Evolutionary conservation across 1,284 basidiomycete genomes (phyloP).

Genomic region (Athelia sp.): DNA sequence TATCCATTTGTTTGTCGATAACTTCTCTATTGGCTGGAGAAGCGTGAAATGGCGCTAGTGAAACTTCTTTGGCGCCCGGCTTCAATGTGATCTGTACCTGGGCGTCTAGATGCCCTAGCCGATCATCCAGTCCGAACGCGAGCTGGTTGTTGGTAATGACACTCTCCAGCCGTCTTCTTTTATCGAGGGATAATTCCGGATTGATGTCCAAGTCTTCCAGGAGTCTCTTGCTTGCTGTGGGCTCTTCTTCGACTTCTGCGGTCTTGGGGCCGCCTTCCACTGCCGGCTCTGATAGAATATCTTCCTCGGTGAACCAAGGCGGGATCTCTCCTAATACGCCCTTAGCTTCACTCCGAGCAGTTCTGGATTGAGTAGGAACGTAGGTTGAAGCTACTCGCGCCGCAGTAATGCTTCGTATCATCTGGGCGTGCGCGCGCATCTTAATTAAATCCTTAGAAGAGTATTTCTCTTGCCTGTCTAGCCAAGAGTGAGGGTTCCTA

Average conservation of each 20-base stretch:
- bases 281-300: conserved; percentile 5
- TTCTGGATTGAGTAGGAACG: too few species aligned
- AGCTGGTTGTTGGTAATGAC: conserved; percentile 6
- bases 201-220: conserved; percentile 11
- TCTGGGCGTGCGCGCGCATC: neutral
- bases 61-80: conserved; percentile 14
- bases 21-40: conserved; percentile 22
- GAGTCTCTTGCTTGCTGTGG: conserved; percentile 5
- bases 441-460: neutral
- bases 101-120: conserved; percentile 15
- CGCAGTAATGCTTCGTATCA: neutral
- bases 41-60: conserved; percentile 16
- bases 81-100: conserved; percentile 15
- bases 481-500: conserved; percentile 11
- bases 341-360: neutral
- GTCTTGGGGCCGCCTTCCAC: conserved; percentile 19
- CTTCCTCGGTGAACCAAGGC: conserved; percentile 5
- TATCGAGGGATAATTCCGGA: conserved; percentile 7
- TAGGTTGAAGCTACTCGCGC: neutral
- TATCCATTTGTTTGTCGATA: conserved; percentile 22
- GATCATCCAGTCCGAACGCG: conserved; percentile 21
- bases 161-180: conserved; percentile 6
- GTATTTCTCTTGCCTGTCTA: conserved; percentile 7
- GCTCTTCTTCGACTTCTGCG: conserved; percentile 11
- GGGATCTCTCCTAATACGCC: neutral